Percentiles rank a stretch among this genome's conserved stretches.
Evolutionary conservation across 164 flowering plant genomes (phyloP).

Genomic region (Cinnamomum micranthum): DNA sequence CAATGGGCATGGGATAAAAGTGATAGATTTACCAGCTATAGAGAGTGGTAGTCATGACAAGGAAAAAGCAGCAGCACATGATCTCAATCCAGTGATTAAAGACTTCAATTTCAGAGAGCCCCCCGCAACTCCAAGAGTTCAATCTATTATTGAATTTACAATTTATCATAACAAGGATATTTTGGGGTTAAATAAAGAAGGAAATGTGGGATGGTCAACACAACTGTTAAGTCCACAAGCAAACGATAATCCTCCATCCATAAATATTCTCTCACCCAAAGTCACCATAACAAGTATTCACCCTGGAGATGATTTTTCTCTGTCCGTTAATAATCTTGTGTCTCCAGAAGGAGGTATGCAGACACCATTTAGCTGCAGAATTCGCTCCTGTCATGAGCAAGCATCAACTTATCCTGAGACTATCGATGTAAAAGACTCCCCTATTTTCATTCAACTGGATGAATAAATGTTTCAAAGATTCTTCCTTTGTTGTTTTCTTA

Average conservation of each 20-base stretch:
- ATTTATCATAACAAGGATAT: no score
- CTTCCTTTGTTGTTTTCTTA: neutral
- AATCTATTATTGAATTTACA: neutral
- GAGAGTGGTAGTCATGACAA: neutral
- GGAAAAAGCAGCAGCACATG: neutral
- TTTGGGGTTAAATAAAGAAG: neutral
- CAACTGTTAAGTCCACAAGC: constrained; percentile 6
- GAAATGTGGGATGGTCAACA: neutral
- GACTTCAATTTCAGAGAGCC: neutral
- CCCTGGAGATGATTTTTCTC: constrained; percentile 13
- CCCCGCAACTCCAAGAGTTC: neutral
- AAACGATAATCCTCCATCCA: constrained; percentile 6
- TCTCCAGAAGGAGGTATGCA: constrained; percentile 26
- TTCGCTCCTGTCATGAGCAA: constrained; percentile 27
- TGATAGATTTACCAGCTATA: no score
- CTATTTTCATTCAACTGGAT: constrained; percentile 42
- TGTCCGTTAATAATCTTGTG: neutral
- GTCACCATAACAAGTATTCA: constrained; percentile 55
- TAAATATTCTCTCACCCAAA: constrained; percentile 17
- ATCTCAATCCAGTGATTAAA: neutral
- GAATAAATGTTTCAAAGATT: neutral
- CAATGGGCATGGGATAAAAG: neutral
- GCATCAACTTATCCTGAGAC: constrained; percentile 30
- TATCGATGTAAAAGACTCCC: constrained; percentile 71
- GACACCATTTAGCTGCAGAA: constrained; percentile 45